Conservation (phyloP, 1,284 basidiomycete genomes). For the Sanghuangporus baumii region DNA sequence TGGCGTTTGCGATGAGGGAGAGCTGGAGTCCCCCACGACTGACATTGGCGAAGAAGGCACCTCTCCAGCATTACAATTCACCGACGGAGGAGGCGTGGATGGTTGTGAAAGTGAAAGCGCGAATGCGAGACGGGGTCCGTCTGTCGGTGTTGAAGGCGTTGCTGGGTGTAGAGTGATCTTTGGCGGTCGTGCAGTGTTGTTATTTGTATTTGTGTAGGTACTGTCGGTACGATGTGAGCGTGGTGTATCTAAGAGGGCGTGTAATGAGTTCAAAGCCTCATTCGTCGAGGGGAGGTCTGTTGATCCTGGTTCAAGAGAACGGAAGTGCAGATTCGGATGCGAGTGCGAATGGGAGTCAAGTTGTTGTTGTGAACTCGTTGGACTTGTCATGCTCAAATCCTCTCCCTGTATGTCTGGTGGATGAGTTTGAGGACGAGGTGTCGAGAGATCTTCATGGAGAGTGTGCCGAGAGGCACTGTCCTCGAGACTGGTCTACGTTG, state of each 20-base stretch:
- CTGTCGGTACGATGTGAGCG: not conserved
- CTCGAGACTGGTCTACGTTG: not conserved
- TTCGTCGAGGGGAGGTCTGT: constrained; percentile 13
- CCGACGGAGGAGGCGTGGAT: not conserved
- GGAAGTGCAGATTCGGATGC: not conserved
- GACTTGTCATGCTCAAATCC: not conserved
- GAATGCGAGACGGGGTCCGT: not conserved
- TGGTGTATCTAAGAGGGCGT: constrained; percentile 4
- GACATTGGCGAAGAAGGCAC: constrained; percentile 3
- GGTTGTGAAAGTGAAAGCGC: not conserved
- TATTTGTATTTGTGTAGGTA: not conserved
- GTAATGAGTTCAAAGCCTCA: not conserved
- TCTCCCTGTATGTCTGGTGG: not conserved
- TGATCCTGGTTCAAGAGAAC: not conserved
- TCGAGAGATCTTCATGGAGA: not conserved
- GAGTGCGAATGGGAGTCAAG: not conserved
- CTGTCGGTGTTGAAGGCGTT: constrained; percentile 26
- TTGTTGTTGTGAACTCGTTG: not conserved
- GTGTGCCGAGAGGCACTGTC: not conserved
- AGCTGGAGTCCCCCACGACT: not conserved
- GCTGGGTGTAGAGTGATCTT: constrained; percentile 34
- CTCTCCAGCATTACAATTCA: not conserved
- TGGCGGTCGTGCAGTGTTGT: constrained; percentile 18
- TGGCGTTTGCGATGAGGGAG: constrained; percentile 17
- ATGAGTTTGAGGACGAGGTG: not conserved